These are phyloP conservation scores for Aspergillus eucalypticola DNA, from an alignment of 2,329 filamentous ascomycete genomes.

Conservation along the genomic window DNA sequence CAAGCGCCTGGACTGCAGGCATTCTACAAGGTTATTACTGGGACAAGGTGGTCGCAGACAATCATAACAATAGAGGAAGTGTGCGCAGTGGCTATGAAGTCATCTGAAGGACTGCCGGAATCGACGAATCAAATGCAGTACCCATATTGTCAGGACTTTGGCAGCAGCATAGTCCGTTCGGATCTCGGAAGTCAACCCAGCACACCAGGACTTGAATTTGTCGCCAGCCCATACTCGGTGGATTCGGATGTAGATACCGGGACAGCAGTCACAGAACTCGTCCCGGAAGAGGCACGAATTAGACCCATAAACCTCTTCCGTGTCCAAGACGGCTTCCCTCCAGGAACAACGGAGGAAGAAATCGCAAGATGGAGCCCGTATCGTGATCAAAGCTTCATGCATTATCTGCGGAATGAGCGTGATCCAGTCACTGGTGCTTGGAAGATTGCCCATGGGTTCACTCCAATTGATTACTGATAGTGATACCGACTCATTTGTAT, in stretches of 20 bases:
- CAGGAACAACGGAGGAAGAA: slow-evolving; percentile 14
- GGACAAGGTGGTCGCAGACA: slow-evolving; percentile 17
- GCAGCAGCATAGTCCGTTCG: not conserved
- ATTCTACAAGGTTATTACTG: slow-evolving; percentile 22
- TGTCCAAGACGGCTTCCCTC: slow-evolving; percentile 9
- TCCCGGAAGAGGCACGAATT: slow-evolving; percentile 28
- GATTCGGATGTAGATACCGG: not conserved
- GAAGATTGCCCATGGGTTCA: slow-evolving; percentile 22
- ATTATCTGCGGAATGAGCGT: slow-evolving; percentile 25
- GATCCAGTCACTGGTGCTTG: slow-evolving; percentile 18
- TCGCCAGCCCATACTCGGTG: not conserved
- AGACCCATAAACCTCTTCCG: slow-evolving; percentile 26
- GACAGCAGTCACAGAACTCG: not conserved
- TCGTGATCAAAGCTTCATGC: slow-evolving; percentile 24
- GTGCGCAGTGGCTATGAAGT: slow-evolving; percentile 12
- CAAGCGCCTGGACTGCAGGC: slow-evolving; percentile 31
- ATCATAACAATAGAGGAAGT: slow-evolving; percentile 36
- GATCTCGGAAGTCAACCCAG: not conserved
- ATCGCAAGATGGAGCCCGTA: slow-evolving; percentile 23
- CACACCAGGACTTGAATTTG: not conserved
- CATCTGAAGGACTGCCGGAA: not conserved
- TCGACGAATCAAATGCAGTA: not conserved
- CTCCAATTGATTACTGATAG: not conserved
- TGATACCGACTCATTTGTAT: not conserved
- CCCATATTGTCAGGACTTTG: not conserved